Evolutionary conservation across 1,139 yeast species (phyloP), one percentile per base, ranked within the genome.

Genomic region (Sugiyamaella grinbergsii): DNA sequence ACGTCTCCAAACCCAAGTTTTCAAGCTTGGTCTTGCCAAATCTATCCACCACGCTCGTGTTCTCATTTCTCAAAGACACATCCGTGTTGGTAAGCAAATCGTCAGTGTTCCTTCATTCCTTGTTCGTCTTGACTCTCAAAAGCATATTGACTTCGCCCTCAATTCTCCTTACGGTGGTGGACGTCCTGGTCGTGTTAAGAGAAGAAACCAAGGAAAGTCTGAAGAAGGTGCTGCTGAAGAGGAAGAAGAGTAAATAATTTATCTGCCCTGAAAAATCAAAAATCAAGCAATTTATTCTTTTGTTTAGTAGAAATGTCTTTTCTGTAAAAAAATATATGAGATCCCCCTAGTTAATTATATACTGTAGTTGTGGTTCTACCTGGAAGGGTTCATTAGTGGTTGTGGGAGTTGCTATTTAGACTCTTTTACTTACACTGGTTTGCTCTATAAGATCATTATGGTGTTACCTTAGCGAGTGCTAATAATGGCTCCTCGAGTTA

Each of bases 111-210:
- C 99, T 78, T 91, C 98, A 64, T 93, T 93, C 93, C 87, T 91
- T 83, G 99, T 93, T 64, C 94, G 99, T 83, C 86, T 93, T 77
- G 99, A 93, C 81, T 91, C 98, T 67, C 98, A 93, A 81, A 93
- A 93, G 88, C 98, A 94, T 90, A 90, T 93, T 79, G 98, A 93
- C 84, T 93, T 93, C 70, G 95, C 98, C 71, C 85, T 91, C 75
- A 89, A 88, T 77, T 93, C 98, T 66, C 98, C 99, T 78, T 93
- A 88, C 89, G 98, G 98, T 76, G 98, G 98, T 81, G 98, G 97
- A 70, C 93, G 98, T 82, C 94, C 98, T 69, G 99, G 99, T 77
- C 94, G 98, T 84, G 96, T 89, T 72, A 94, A 94, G 85, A 90
- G 98, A 88, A 91, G 82, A 81, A 83, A 86, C 83, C 87, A 85